Evolutionary conservation across 805 yeast species (phyloP).

Genomic region (Cyberlindnera xishuangbannaensis): DNA sequence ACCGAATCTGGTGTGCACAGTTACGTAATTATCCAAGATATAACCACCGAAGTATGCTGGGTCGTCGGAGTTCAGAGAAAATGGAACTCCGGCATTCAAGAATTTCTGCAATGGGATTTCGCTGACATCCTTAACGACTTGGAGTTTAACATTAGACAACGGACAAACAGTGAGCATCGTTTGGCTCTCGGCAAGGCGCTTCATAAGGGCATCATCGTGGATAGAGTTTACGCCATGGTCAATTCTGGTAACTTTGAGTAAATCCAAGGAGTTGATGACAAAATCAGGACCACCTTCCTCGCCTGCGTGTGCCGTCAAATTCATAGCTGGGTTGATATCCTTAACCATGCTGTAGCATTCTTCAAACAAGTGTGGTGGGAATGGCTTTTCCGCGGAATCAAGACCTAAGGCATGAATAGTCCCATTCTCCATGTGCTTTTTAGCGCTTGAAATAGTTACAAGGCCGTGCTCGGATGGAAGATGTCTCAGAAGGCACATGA

Average conservation of each 20-base stretch:
- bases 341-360: constrained; percentile 54
- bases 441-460: constrained; percentile 49
- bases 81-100: constrained; percentile 58
- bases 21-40: constrained; percentile 66
- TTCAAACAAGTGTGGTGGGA: constrained; percentile 64
- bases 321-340: constrained; percentile 44
- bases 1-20: constrained; percentile 60
- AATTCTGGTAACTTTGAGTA: constrained; percentile 58
- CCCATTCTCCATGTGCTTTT: constrained; percentile 47
- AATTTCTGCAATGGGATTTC: constrained; percentile 62
- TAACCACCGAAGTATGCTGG: constrained; percentile 87
- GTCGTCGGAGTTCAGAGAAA: constrained; percentile 73
- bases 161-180: constrained; percentile 72
- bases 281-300: constrained; percentile 81
- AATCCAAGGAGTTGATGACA: constrained; percentile 52
- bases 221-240: constrained; percentile 76
- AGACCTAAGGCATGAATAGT: constrained; percentile 73
- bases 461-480: constrained; percentile 56
- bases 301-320: constrained; percentile 83
- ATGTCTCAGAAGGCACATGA: constrained; percentile 81
- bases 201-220: constrained; percentile 47
- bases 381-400: constrained; percentile 73
- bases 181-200: constrained; percentile 48
- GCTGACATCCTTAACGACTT: constrained; percentile 61
- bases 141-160: constrained; percentile 66